Percentiles rank a stretch among this genome's conserved stretches.
These are phyloP conservation scores for Drechslerella coelobrocha DNA, from an alignment of 2,329 filamentous ascomycete genomes.

Conservation along the genomic window DNA sequence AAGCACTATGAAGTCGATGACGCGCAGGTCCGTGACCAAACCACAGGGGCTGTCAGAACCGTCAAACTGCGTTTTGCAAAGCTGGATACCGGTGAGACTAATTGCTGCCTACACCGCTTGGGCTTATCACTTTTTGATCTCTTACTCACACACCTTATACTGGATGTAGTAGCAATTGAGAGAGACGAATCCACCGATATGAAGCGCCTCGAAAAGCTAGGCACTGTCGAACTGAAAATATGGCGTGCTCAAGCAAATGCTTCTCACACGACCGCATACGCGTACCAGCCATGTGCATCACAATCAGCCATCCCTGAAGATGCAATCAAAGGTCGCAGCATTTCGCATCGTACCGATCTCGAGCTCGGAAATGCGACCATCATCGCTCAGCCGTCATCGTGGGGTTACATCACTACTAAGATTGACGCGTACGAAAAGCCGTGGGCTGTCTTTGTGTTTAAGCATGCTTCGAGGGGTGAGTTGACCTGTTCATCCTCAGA, in stretches of 20 bases:
- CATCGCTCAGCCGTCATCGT: not conserved
- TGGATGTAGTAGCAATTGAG: constrained; percentile 11
- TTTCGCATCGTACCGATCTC: constrained; percentile 13
- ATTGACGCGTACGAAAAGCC: constrained; percentile 7
- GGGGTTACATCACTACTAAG: not conserved
- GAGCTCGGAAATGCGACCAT: not conserved
- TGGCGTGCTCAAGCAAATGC: not conserved
- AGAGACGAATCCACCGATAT: not conserved
- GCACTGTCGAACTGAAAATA: constrained; percentile 16
- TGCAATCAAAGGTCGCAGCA: not conserved
- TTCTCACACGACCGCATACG: not conserved
- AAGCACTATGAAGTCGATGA: constrained; percentile 19
- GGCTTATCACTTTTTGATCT: not conserved
- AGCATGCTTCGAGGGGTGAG: constrained; percentile 14
- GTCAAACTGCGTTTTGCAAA: constrained; percentile 33
- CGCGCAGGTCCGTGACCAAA: constrained; percentile 17
- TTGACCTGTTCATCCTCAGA: not conserved
- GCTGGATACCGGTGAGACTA: constrained; percentile 26
- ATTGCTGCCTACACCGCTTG: too few species aligned
- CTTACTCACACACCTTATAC: not conserved
- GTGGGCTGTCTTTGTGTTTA: constrained; percentile 9
- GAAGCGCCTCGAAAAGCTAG: constrained; percentile 12
- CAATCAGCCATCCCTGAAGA: constrained; percentile 5
- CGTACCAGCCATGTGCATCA: not conserved
- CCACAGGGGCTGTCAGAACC: constrained; percentile 7